Evolutionary conservation across 2,329 filamentous ascomycete species (phyloP), one percentile per base, ranked within the genome.

Genomic region (Gyromitra esculenta): DNA sequence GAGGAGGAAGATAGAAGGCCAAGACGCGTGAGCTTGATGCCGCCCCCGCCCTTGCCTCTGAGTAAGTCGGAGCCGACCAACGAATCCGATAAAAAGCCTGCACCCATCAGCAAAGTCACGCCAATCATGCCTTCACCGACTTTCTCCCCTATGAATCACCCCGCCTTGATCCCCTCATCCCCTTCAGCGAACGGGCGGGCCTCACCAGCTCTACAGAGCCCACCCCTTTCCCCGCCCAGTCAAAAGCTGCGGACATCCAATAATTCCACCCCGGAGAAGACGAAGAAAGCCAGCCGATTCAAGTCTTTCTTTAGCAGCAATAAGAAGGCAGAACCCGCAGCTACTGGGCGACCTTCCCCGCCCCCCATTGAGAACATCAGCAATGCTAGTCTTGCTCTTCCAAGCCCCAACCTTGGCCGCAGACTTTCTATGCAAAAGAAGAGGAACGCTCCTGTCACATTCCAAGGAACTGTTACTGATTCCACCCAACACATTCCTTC

Each of bases 1-100:
- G 78, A 65, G 80, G 31, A 79, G 79, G 75, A 80, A 79, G 64
- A 69, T 31, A 60, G 50, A 25, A 59, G 13, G n/a, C 56, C 37
- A 62, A 77, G 72, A 25, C 70, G 70, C 15, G 75, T 69, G 41
- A 73, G 60, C 64, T 63, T 69, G 50, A 64, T 74, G 41, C 64
- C 79, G 65, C 39, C 77, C 65, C 65, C 73, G 73, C 41, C 75
- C 71, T 66, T 76, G 76, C 43, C 77, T 73, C 77, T 78, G 57
- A 43, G 41, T 18, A 64, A 45, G 39, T 52, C 64, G 9, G 62
- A 64, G n/a, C 60, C 67, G 5, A 43, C 48, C 45, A 54, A 48
- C 6, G 39, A 25, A 56, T 64, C 59, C 25, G 57, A 66, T n/a
- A 59, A 7, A 31, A 78, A 59, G 25, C 73, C 73, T 54, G 48